Base-by-base conservation (phyloP, 345 rosid genomes). In the Gossypium rotundifolium region DNA sequence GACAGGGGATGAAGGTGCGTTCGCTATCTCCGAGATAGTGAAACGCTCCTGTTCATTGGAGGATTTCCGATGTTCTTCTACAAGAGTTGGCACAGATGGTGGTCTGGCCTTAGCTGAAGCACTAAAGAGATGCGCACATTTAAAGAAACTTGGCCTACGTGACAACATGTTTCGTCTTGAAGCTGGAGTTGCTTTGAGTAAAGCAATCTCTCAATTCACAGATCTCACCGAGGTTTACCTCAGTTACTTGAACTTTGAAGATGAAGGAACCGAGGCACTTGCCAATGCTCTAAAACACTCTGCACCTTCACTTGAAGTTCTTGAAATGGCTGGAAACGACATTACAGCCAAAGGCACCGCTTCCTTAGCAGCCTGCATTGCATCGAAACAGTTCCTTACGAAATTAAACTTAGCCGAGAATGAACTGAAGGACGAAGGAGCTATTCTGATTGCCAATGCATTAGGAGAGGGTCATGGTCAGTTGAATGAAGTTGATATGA, bases 111-210 rank as follows among this genome's bases (percentile, higher is more conserved):
- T 91, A 11, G 88, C 90, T n/a, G 84, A 90, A 65, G 93, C 98
- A 61, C 92, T 93, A 33, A 79, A 53, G 42, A 42, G 65, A 22
- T 93, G 97, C 80, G 72, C 80, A 76, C 84, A 69, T 63, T 66
- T 93, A 83, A 91, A 86, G 82, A 93, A 83, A 78, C 93, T 91
- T 76, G 98, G 91, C 82, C 87, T 93, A 38, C 92, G 91, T 71
- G 98, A 93, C 79, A 93, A 91, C 79, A 87, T 93, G 92, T 93
- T 93, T 81, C 95, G 92, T 52, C 84, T 84, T 3, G 93, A 91
- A 76, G 92, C 91, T 74, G 97, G 91, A 73, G 55, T 91, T 64
- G 84, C 97, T 25, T 80, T 88, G 74, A 84, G 90, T 72, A 83
- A 83, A 83, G 85, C 91, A 57, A 42, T 93, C 45, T 71, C 88